Evolutionary conservation across 139 green algal species (phyloP), one percentile per base, ranked within the genome.

Genomic region (Yamagishiella unicocca): DNA sequence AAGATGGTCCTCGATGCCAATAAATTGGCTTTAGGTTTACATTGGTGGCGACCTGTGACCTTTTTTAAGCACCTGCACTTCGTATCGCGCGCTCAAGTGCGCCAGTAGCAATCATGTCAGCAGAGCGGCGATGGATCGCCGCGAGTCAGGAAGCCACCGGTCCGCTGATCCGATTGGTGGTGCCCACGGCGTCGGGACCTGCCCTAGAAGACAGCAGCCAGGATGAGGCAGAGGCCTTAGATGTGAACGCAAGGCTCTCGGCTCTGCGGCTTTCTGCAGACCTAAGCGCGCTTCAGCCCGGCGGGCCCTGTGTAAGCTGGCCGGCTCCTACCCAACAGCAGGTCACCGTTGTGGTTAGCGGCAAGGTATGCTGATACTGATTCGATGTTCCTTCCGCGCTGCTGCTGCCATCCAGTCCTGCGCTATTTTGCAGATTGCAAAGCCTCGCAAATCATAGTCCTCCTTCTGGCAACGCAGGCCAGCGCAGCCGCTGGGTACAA

Each of bases 271-370:
- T 85, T 25, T 31, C 40, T 3, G 42, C 40, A 1, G 2, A 31
- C 0, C 68, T 87, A 31, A 54, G 66, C n/a, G 43, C 43, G 33
- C 81, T 87, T 24, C 81, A 87, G 45, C 81, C 81, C 22, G 81
- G 81, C 24, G 81, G 81, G 9, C 64, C 81, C 4, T 87, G 55
- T 66, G 43, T 64, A 1, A 61, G 64, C 58, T 87, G 81, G 81
- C 22, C 64, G 0, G 31, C 29, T 2, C 37, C 40, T 7, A 7
- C n/a, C 0, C 6, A 46, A 10, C 21, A 38, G 21, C 35, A 54
- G 19, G 61, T 85, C n/a, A 75, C 79, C 24, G 61, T 85, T 10
- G 79, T 64, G 14, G 79, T 85, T 8, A 25, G 61, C 40, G 79
- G 61, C 61, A 85, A 85, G 79, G 79, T 85, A 42, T 6, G 25